A percentile compares a stretch with the other conserved stretches of the same genome.
These are phyloP conservation scores for Sapria himalayana DNA, from an alignment of 345 rosid species.

Conservation along the genomic window DNA sequence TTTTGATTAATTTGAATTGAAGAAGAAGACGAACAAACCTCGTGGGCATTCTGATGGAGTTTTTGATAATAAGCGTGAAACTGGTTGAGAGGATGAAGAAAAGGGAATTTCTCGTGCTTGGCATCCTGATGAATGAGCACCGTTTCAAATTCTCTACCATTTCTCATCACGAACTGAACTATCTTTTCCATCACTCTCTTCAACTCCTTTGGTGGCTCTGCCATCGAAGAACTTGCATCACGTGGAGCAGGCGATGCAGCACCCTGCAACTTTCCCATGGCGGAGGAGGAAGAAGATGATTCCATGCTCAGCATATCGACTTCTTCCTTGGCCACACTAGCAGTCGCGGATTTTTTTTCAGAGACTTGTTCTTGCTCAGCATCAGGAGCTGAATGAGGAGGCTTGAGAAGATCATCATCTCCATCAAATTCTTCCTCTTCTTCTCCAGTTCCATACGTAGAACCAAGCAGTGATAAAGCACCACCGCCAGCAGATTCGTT, in stretches of 20 bases:
- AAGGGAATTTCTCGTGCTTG: constrained; percentile 67
- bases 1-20: too few species aligned
- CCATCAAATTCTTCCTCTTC: constrained; percentile 48
- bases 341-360: constrained; percentile 30
- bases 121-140: constrained; percentile 70
- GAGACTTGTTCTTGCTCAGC: constrained; percentile 13
- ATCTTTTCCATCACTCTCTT: constrained; percentile 77
- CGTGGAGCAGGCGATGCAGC: constrained; percentile 12
- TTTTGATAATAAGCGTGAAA: constrained; percentile 51
- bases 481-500: constrained; percentile 28
- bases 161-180: constrained; percentile 68
- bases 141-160: constrained; percentile 71
- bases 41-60: constrained; percentile 48
- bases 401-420: constrained; percentile 12
- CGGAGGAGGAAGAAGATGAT: constrained; percentile 9
- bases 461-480: constrained; percentile 77
- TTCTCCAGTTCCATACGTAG: constrained; percentile 59
- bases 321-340: constrained; percentile 21
- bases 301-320: constrained; percentile 12
- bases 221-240: constrained; percentile 26
- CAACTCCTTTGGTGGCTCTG: constrained; percentile 77
- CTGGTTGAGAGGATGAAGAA: constrained; percentile 46
- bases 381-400: constrained; percentile 11
- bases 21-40: constrained; percentile 33
- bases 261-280: constrained; percentile 17